Conservation (phyloP, 75 land plant species). For the Pseudotsuga menziesii region DNA sequence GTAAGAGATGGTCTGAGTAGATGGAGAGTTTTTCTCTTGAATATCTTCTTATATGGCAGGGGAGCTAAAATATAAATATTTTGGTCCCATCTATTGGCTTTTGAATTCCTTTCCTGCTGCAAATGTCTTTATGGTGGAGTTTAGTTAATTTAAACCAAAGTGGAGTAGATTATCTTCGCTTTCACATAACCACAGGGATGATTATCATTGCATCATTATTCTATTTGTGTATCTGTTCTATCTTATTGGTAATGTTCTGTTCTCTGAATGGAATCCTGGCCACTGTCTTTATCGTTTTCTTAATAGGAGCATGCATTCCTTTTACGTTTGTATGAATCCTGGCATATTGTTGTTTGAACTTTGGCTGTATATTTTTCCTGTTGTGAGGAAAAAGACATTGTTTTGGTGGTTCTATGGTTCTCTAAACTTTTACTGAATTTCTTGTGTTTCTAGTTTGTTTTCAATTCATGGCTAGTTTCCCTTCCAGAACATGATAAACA, state of each 20-base stretch:
- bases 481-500: background rate
- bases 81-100: background rate
- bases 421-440: background rate
- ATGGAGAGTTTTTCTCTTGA: background rate
- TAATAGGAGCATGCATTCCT: background rate
- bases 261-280: background rate
- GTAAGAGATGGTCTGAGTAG: background rate
- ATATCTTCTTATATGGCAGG: background rate
- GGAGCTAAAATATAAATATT: background rate
- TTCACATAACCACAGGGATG: background rate
- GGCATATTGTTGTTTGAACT: background rate
- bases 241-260: background rate
- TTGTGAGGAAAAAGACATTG: background rate
- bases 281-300: background rate
- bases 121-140: background rate
- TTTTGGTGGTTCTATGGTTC: background rate
- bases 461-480: background rate
- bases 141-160: background rate
- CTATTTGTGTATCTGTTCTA: background rate
- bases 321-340: background rate
- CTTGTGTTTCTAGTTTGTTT: background rate
- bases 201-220: background rate
- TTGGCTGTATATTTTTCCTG: background rate
- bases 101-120: background rate
- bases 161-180: background rate